These are phyloP conservation scores for Mucor circinelloides DNA, from an alignment of 371 early-diverging fungal species.

Conservation along the genomic window DNA sequence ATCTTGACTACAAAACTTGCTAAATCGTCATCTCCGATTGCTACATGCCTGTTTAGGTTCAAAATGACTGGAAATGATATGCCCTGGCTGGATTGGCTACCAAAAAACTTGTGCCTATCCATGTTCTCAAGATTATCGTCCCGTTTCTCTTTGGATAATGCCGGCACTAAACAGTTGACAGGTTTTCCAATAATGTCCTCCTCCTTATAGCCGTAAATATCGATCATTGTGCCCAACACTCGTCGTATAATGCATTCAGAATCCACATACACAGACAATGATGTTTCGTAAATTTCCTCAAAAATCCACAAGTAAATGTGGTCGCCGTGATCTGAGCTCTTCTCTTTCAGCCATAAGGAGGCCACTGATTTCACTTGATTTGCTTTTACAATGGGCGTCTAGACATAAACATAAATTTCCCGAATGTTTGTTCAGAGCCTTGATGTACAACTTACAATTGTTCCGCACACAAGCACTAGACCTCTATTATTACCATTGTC, in stretches of 20 bases:
- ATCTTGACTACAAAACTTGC: constrained; percentile 41
- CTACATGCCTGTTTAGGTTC: constrained; percentile 36
- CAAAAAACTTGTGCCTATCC: constrained; percentile 64
- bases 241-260: constrained; percentile 45
- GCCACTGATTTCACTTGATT: constrained; percentile 46
- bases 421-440: constrained; percentile 36
- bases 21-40: constrained; percentile 11
- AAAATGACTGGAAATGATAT: constrained; percentile 64
- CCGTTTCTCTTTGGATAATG: constrained; percentile 24
- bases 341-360: constrained; percentile 70
- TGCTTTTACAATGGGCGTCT: constrained; percentile 3
- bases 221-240: constrained; percentile 46
- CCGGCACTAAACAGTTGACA: constrained; percentile 48
- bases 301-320: constrained; percentile 71
- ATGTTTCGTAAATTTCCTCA: constrained; percentile 67
- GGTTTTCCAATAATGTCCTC: constrained; percentile 43
- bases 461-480: constrained; percentile 55
- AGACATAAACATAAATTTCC: constrained; percentile 24
- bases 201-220: constrained; percentile 50
- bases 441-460: constrained; percentile 11
- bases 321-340: constrained; percentile 48
- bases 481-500: constrained; percentile 18
- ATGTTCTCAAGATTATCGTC: constrained; percentile 46
- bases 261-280: constrained; percentile 38
- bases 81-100: constrained; percentile 58